A percentile compares a stretch with the other conserved stretches of the same genome.
Conservation (phyloP, 179 eudicot genomes). For the Gypsophila paniculata region DNA sequence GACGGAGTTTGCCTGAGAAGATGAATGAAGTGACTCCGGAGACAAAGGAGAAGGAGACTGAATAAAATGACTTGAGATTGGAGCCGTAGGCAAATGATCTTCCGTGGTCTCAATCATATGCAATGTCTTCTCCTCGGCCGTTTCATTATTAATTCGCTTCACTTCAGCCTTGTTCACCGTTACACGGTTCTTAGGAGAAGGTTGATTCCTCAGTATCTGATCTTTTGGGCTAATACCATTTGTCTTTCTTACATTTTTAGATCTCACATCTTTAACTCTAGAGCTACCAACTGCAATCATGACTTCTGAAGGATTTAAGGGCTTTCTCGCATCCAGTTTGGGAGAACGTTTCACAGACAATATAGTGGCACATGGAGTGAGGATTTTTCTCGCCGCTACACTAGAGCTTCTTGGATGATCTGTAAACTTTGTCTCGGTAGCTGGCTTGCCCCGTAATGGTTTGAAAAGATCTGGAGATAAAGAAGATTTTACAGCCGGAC, state of each 20-base stretch:
- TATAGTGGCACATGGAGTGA: conserved; percentile 25
- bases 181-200: conserved; percentile 36
- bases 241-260: conserved; percentile 26
- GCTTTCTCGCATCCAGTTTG: conserved; percentile 36
- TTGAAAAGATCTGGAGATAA: conserved; percentile 28
- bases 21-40: conserved; percentile 33
- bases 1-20: conserved; percentile 35
- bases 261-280: conserved; percentile 20
- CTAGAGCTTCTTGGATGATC: conserved; percentile 27
- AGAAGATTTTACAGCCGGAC: conserved; percentile 25
- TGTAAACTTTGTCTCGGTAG: conserved; percentile 20
- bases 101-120: conserved; percentile 39
- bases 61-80: conserved; percentile 20
- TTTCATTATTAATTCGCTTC: conserved; percentile 26
- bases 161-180: conserved; percentile 23
- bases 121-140: conserved; percentile 50
- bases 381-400: conserved; percentile 31
- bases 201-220: conserved; percentile 24
- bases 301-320: conserved; percentile 26
- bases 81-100: conserved; percentile 21
- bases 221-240: conserved; percentile 29
- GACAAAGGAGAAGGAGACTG: conserved; percentile 37
- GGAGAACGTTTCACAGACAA: conserved; percentile 29
- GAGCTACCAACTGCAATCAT: conserved; percentile 27
- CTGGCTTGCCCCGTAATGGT: conserved; percentile 30